Base-by-base conservation (phyloP, 768 basidiomycete genomes). In the Boletales sp. region DNA sequence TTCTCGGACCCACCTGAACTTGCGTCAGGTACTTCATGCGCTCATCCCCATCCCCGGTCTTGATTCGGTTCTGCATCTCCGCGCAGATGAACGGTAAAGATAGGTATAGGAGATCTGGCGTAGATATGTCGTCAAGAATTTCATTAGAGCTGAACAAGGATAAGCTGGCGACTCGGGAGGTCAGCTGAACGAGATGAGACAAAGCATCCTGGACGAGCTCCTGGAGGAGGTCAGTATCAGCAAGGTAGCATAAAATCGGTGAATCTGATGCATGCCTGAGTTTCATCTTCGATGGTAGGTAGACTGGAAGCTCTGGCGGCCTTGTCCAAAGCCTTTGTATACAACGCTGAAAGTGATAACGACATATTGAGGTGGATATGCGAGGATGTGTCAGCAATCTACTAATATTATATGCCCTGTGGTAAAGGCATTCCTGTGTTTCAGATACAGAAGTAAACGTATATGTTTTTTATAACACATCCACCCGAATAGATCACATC, bases 111-210 rank as follows among this genome's bases (percentile, higher is more conserved):
- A 94, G 70, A 69, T 93, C 82, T 31, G 74, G 69, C 2, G 91
- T 90, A 3, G 87, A 74, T 48, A 95, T 82, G 65, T 95, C 92
- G 40, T 91, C 87, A 15, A 93, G 70, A 0, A 74, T 75, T 61
- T 95, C 92, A 60, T 94, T 94, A 4, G 84, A 74, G 50, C 90
- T 93, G 71, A 94, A 92, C 32, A 94, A 69, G 0, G 81, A 79
- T 39, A 94, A 72, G 35, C 74, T 75, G 21, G 75, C 56, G 48
- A 92, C 74, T 21, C 82, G 78, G 30, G 75, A 69, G 40, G 73
- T 69, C 35, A 88, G 67, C 38, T 71, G 69, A 21, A 71, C 69
- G 29, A 93, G 70, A 70, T 90, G 81, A 8, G 67, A 63, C 44
- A 86, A 63, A 38, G 81, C 73, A 41, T 76, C 72, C 37, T 74